Base-by-base conservation (phyloP, 805 yeast genomes). In the Nakazawaea sp. region DNA sequence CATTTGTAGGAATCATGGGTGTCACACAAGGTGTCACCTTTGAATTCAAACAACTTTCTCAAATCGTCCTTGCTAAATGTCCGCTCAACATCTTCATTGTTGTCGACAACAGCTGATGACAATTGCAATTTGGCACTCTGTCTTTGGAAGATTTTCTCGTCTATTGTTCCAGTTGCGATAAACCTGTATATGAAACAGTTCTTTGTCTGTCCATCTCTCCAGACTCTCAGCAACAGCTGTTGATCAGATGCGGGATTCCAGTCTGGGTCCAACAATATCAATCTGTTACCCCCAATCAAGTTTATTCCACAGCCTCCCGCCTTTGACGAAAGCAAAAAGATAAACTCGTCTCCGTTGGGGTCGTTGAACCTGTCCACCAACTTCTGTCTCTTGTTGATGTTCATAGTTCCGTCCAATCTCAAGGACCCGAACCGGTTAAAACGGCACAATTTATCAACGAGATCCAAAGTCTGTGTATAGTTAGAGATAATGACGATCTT, bases 291-390 rank as follows among this genome's bases (percentile, higher is more conserved):
- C 10, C 98, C 98, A 50, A 92, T 90, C 49, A 92, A 70, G 56
- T 92, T 92, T 51, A 92, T 86, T 61, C 98, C 98, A 66, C 98
- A 92, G 1, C 98, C 98, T 49, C 98, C 98, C 1, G 98, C 98
- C 58, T 92, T 92, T 6, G 96, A 85, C 54, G 96, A 85, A 36
- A 92, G 64, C 42, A 92, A 65, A 49, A 92, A 92, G 2, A 92
- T 78, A 56, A 90, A 92, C 46, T 89, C 97, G 2, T 77, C 68
- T 2, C 88, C 83, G 31, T 84, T 82, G 1, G 97, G 96, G 49
- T 92, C 83, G 52, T 92, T 92, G 60, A 92, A 89, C 47, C 72
- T 65, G 57, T 90, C 97, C 15, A 92, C 98, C 23, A 90, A 65
- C 49, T 84, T 87, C 52, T 92, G 97, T 45, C 98, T 74, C 55